Evolutionary conservation across 805 yeast genomes (phyloP).

Genomic region (Starmerella sp.): DNA sequence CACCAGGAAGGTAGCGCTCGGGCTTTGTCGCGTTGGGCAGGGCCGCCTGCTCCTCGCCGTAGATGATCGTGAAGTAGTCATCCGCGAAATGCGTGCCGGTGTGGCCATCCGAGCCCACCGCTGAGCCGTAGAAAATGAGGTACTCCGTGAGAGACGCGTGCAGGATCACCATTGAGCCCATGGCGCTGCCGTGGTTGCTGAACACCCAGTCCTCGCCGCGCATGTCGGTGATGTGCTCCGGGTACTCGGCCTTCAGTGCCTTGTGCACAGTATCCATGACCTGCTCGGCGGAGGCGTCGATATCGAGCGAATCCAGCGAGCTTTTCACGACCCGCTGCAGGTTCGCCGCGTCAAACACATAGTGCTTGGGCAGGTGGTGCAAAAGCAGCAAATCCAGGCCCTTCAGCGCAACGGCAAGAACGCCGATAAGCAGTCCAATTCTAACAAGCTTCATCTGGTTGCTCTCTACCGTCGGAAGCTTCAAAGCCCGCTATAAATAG

Average conservation of each 20-base stretch:
- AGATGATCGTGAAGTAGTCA: constrained; percentile 84
- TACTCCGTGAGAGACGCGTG: constrained; percentile 94
- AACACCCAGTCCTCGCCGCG: constrained; percentile 81
- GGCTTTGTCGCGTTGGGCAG: constrained; percentile 49
- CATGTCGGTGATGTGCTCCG: constrained; percentile 59
- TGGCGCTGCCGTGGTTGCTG: constrained; percentile 97
- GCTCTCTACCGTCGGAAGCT: no score
- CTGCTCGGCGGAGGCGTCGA: constrained; percentile 28
- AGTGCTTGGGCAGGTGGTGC: constrained; percentile 49
- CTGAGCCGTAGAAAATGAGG: constrained; percentile 82
- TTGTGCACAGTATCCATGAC: constrained; percentile 32
- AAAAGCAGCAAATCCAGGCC: constrained; percentile 21
- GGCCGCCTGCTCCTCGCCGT: constrained; percentile 70
- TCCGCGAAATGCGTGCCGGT: constrained; percentile 91
- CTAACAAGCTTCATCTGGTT: no score
- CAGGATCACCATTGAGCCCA: constrained; percentile 83
- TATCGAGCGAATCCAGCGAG: constrained; percentile 40
- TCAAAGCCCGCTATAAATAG: no score
- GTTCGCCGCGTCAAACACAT: constrained; percentile 54
- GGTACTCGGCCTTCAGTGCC: constrained; percentile 52
- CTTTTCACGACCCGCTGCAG: constrained; percentile 52
- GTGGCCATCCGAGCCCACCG: constrained; percentile 94
- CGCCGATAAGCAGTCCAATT: no score
- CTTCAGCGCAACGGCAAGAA: not conserved
- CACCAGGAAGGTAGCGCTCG: constrained; percentile 73